phyloP scores from a whole-genome alignment of 805 yeast genomes.

The Candida saitoana region DNA sequence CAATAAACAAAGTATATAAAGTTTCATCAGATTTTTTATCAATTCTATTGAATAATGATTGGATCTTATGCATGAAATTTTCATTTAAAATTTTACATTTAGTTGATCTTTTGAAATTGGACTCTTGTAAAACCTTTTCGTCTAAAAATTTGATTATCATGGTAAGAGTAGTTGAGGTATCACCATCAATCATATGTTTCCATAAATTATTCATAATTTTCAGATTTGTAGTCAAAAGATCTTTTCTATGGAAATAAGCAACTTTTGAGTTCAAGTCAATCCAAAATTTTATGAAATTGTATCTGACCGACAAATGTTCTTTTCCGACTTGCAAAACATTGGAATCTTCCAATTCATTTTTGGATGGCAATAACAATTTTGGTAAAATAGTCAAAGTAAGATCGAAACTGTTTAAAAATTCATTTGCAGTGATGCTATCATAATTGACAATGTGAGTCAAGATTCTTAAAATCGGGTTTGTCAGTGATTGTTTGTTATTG shows the following conservation, averaged over 20 bases:
- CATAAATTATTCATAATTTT: slow-evolving; percentile 65
- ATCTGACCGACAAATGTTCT: slow-evolving; percentile 47
- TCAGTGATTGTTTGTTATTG: slow-evolving; percentile 51
- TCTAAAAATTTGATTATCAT: slow-evolving; percentile 50
- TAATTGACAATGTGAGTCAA: slow-evolving; percentile 49
- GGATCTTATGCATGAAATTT: slow-evolving; percentile 57
- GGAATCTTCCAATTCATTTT: slow-evolving; percentile 40
- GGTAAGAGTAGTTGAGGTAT: slow-evolving; percentile 36
- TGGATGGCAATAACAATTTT: slow-evolving; percentile 53
- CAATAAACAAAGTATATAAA: slow-evolving; percentile 37
- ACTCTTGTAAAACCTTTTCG: slow-evolving; percentile 52
- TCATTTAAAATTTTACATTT: slow-evolving; percentile 79
- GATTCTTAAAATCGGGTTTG: slow-evolving; percentile 60
- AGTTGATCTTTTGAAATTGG: slow-evolving; percentile 57
- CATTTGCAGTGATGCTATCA: slow-evolving; percentile 49
- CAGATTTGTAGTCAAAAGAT: slow-evolving; percentile 48
- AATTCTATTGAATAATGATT: slow-evolving; percentile 39
- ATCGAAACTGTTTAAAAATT: slow-evolving; percentile 65
- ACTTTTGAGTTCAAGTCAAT: slow-evolving; percentile 46
- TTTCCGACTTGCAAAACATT: slow-evolving; percentile 27
- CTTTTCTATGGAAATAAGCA: slow-evolving; percentile 58
- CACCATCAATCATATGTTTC: slow-evolving; percentile 55
- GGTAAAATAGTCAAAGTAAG: slow-evolving; percentile 58
- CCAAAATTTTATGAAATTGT: slow-evolving; percentile 60
- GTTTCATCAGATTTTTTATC: slow-evolving; percentile 24